phyloP scores from a whole-genome alignment of 345 rosid genomes.

The Geranium rotundifolium region DNA sequence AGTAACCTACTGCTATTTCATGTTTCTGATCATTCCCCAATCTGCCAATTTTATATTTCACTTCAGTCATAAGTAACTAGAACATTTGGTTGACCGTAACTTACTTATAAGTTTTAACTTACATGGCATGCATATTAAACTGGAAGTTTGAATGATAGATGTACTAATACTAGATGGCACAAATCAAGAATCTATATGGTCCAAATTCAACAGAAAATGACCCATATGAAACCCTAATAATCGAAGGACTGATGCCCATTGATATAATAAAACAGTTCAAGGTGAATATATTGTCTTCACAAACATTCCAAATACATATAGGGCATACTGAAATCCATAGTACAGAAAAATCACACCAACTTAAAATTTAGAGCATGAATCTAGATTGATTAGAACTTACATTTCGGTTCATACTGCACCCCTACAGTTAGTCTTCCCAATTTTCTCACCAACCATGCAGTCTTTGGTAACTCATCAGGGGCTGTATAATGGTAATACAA shows the following conservation, averaged over 20 bases:
- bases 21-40: neutral
- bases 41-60: neutral
- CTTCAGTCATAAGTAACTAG: neutral
- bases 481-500: slow-evolving; percentile 18
- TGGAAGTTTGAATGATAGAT: neutral
- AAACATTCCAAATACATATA: neutral
- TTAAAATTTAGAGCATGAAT: slow-evolving; percentile 3
- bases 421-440: slow-evolving; percentile 77
- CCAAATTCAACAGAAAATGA: neutral
- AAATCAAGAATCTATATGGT: neutral
- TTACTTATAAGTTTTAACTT: neutral
- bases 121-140: neutral
- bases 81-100: neutral
- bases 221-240: neutral
- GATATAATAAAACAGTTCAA: too few species aligned
- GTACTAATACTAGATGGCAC: neutral
- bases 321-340: neutral
- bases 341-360: neutral
- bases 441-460: slow-evolving; percentile 82
- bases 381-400: slow-evolving; percentile 32
- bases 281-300: too few species aligned
- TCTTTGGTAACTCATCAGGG: slow-evolving; percentile 47
- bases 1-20: neutral
- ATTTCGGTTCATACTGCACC: slow-evolving; percentile 65
- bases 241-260: too few species aligned